Evolutionary conservation across 306 rosid genomes (phyloP), one percentile per base, ranked within the genome.

Genomic region (Gastrolobium villosum): DNA sequence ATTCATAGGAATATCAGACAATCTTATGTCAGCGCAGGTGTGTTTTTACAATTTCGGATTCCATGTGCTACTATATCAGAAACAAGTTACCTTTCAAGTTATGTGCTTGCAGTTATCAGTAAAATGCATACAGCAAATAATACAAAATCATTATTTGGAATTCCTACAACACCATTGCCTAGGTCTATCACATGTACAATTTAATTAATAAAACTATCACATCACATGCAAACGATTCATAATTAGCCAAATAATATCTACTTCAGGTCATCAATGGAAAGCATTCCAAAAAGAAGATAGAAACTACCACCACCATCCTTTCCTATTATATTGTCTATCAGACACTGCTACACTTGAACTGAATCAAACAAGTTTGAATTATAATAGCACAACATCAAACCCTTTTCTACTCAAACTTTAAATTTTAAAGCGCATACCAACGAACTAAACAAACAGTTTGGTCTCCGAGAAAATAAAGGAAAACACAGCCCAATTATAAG

Each of bases 31-130:
- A 49, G 52, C 52, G 49, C 6, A 11, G 62, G 4, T 9, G 50
- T 20, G 32, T 9, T 26, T n/a, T 5, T 10, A 60, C 15, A 26
- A 52, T 9, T 77, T 68, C 11, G 10, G 55, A 54, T n/a, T 76
- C 50, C 54, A 60, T 45, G 20, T 35, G 20, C 30, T 41, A 35
- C 26, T 39, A 31, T 64, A 30, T 26, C 26, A 49, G 53, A 76
- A 52, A 76, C 39, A 50, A 50, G 65, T n/a, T 53, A 3, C 8
- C 70, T 5, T 20, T n/a, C 65, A 76, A 76, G 30, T 40, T 49
- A 64, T 39, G 36, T 43, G 43, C 50, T 28, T 50, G 64, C 59
- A 26, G 7, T n/a, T 62, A 20, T 49, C 70, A 49, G 71, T 4
- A 20, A 49, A 63, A 49, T 46, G n/a, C 81, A 7, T 10, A 6